Evolutionary conservation across 2,329 filamentous ascomycete genomes (phyloP).

Genomic region (Alternaria infectoria): DNA sequence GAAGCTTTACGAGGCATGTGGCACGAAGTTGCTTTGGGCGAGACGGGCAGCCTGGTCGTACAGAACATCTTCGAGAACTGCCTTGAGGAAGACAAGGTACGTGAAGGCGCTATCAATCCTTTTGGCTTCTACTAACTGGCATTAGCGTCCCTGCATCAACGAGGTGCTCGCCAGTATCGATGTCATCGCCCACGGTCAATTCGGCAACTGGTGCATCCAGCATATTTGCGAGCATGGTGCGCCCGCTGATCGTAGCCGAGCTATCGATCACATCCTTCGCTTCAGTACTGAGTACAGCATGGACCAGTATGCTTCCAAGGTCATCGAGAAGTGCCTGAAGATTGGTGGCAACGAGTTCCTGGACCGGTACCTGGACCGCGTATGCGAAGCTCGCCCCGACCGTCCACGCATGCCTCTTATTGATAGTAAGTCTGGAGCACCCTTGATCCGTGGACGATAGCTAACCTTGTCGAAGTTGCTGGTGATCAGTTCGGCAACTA

Average conservation of each 20-base stretch:
- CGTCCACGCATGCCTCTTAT: constrained; percentile 96
- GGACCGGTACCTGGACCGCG: constrained; percentile 87
- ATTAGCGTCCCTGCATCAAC: constrained; percentile 90
- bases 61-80: constrained; percentile 99
- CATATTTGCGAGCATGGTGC: constrained; percentile 97
- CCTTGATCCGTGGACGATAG: not conserved
- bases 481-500: constrained; percentile 99
- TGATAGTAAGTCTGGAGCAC: constrained; percentile 67
- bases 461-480: constrained; percentile 64
- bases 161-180: constrained; percentile 95
- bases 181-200: constrained; percentile 94
- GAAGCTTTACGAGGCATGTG: constrained; percentile 95
- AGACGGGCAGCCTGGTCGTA: constrained; percentile 96
- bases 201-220: constrained; percentile 99
- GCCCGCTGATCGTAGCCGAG: constrained; percentile 87
- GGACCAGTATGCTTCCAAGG: constrained; percentile 98
- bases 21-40: constrained; percentile 96
- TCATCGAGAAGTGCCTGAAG: constrained; percentile 98
- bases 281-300: constrained; percentile 97
- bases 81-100: constrained; percentile 95
- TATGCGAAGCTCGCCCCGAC: constrained; percentile 88
- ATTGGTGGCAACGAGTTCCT: constrained; percentile 92
- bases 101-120: not conserved
- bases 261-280: constrained; percentile 92
- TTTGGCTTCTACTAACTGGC: constrained; percentile 2